These are phyloP conservation scores for Juglanconis juglandina DNA, from an alignment of 2,329 filamentous ascomycete genomes.

Conservation along the genomic window DNA sequence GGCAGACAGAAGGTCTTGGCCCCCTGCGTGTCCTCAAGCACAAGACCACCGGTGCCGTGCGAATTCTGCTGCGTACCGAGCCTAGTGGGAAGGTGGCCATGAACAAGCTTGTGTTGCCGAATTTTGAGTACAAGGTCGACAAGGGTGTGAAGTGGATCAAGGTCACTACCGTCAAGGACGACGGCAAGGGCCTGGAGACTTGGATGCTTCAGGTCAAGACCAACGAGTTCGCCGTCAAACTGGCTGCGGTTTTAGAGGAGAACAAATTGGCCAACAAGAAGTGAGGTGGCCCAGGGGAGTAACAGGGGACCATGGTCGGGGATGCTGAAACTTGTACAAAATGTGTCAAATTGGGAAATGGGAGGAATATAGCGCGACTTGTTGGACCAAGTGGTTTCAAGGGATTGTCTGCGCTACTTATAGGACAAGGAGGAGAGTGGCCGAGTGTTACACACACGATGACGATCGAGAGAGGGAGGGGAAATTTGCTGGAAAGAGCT, in stretches of 20 bases:
- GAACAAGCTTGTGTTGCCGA: slow-evolving; percentile 63
- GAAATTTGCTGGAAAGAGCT: neutral
- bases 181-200: slow-evolving; percentile 59
- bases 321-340: neutral
- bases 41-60: slow-evolving; percentile 62
- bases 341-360: slow-evolving; percentile 1
- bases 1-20: slow-evolving; percentile 69
- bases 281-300: slow-evolving; percentile 22
- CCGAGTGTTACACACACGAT: slow-evolving; percentile 16
- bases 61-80: slow-evolving; percentile 71
- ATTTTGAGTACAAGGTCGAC: slow-evolving; percentile 59
- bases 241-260: slow-evolving; percentile 50
- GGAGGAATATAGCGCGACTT: neutral
- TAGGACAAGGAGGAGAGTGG: neutral
- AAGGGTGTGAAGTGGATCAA: slow-evolving; percentile 56
- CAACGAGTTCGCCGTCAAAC: slow-evolving; percentile 50
- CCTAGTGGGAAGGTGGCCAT: slow-evolving; percentile 70
- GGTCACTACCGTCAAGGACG: slow-evolving; percentile 54
- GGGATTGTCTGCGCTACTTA: slow-evolving; percentile 4
- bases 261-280: slow-evolving; percentile 57
- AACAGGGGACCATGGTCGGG: neutral
- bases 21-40: slow-evolving; percentile 70
- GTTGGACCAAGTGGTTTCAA: slow-evolving; percentile 17
- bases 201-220: slow-evolving; percentile 73
- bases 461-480: neutral